These are phyloP conservation scores for Saccharomyces hybrid DNA, from an alignment of 1,139 yeast species.

Conservation along the genomic window DNA sequence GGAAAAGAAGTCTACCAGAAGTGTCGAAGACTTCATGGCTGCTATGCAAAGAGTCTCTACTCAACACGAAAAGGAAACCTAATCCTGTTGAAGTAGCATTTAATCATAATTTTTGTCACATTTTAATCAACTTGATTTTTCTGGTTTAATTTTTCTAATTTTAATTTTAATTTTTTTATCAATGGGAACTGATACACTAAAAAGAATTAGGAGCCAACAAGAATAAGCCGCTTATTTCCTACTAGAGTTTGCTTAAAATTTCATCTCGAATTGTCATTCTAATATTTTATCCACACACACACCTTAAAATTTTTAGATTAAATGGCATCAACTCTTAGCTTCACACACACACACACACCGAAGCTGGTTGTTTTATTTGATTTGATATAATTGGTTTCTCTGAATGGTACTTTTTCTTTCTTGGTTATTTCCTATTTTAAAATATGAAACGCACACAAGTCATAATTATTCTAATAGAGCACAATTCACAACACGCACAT, in stretches of 20 bases:
- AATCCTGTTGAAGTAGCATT: constrained; percentile 25
- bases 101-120: constrained; percentile 1
- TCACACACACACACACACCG: neutral
- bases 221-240: neutral
- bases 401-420: neutral
- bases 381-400: neutral
- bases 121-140: constrained; percentile 1
- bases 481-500: constrained; percentile 1
- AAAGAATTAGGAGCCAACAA: neutral
- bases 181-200: constrained; percentile 1
- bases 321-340: neutral
- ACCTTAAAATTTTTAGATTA: neutral
- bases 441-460: neutral
- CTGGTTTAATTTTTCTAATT: neutral
- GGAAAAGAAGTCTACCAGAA: constrained; percentile 59
- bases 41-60: constrained; percentile 97
- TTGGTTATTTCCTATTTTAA: neutral
- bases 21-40: constrained; percentile 87
- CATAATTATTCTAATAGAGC: constrained; percentile 1
- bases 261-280: neutral
- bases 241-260: neutral
- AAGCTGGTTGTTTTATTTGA: neutral
- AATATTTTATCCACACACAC: neutral
- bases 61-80: constrained; percentile 69
- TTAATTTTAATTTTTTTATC: neutral